phyloP scores from a whole-genome alignment of 805 yeast genomes.

The Geotrichum ghanense region DNA sequence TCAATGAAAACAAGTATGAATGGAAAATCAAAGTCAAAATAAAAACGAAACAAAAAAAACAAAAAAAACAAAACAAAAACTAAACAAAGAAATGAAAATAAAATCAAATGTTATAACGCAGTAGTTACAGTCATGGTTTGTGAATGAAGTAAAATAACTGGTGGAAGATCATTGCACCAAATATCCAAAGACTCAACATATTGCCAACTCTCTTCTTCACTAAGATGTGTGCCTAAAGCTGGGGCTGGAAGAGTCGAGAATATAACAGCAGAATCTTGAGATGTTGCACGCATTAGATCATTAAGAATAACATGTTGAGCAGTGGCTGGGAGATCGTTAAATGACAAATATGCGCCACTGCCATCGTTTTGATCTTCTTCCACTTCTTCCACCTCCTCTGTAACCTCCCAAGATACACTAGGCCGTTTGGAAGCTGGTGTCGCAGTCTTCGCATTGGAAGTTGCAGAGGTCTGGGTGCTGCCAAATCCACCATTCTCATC shows the following conservation, averaged over 20 bases:
- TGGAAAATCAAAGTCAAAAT: no score
- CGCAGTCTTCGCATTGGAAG: neutral
- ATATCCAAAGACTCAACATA: conserved; percentile 66
- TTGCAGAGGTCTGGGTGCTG: neutral
- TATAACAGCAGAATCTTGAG: conserved; percentile 57
- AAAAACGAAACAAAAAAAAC: no score
- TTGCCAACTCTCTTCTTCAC: conserved; percentile 55
- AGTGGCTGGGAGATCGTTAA: conserved; percentile 81
- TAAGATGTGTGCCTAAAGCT: conserved; percentile 64
- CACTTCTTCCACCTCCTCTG: conserved; percentile 1
- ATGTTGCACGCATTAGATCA: conserved; percentile 63
- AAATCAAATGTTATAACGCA: conserved; percentile 65
- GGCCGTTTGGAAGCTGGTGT: neutral
- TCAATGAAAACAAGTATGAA: no score
- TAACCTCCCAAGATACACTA: conserved; percentile 1
- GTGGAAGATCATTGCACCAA: conserved; percentile 79
- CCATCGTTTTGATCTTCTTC: neutral
- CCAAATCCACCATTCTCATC: neutral
- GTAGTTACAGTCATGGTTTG: conserved; percentile 96
- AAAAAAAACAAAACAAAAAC: no score
- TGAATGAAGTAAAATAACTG: conserved; percentile 71
- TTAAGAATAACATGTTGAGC: conserved; percentile 85
- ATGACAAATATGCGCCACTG: conserved; percentile 30
- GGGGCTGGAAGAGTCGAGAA: conserved; percentile 91
- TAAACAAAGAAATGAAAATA: no score